Conservation (phyloP, 1,139 yeast genomes). For the Meyerozyma athensensis region DNA sequence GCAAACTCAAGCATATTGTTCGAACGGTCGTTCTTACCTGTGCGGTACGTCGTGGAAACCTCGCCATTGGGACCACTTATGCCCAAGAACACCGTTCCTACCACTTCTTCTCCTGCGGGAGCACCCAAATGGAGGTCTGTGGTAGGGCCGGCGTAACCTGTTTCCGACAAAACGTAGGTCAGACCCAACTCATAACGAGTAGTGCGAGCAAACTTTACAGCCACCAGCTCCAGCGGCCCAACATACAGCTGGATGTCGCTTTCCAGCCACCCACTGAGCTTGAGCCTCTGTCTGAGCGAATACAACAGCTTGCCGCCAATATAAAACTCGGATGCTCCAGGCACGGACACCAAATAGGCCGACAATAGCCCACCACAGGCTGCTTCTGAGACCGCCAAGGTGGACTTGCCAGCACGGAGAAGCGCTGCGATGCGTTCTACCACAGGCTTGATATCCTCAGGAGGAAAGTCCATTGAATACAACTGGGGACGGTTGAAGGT, state of each 20-base stretch:
- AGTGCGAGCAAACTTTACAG: slow-evolving; percentile 70
- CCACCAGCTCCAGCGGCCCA: slow-evolving; percentile 80
- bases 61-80: slow-evolving; percentile 65
- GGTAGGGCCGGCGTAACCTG: slow-evolving; percentile 85
- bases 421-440: slow-evolving; percentile 56
- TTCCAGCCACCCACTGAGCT: slow-evolving; percentile 73
- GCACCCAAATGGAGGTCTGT: slow-evolving; percentile 35
- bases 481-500: background rate
- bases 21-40: slow-evolving; percentile 49
- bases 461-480: slow-evolving; percentile 53
- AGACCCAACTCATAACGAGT: slow-evolving; percentile 77
- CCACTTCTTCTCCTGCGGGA: slow-evolving; percentile 23
- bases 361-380: slow-evolving; percentile 87
- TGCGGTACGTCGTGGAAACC: slow-evolving; percentile 41
- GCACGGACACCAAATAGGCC: slow-evolving; percentile 73
- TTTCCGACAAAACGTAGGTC: slow-evolving; percentile 75
- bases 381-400: slow-evolving; percentile 78
- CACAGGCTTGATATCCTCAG: slow-evolving; percentile 43
- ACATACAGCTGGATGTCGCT: slow-evolving; percentile 66
- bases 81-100: slow-evolving; percentile 71
- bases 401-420: slow-evolving; percentile 49
- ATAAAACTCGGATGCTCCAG: slow-evolving; percentile 80
- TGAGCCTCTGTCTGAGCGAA: slow-evolving; percentile 67
- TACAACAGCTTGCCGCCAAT: slow-evolving; percentile 82
- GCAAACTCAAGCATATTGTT: slow-evolving; percentile 76